Evolutionary conservation across 805 yeast genomes (phyloP).

Genomic region (Saccharomycopsis sp.): DNA sequence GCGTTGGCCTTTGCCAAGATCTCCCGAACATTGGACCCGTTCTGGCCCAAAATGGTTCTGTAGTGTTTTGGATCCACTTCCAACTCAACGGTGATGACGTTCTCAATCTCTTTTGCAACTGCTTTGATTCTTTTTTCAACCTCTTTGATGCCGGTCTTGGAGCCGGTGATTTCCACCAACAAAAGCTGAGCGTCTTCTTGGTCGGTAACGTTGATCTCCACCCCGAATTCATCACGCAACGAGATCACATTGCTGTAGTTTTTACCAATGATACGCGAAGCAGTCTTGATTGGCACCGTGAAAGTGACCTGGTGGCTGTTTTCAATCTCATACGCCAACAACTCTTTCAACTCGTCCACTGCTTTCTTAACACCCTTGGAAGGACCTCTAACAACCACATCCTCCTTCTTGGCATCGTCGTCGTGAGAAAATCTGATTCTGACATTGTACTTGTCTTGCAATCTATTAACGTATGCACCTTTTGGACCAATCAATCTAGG

Average conservation of each 20-base stretch:
- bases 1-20: conserved; percentile 78
- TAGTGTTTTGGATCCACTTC: conserved; percentile 69
- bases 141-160: conserved; percentile 61
- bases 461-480: conserved; percentile 72
- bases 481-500: conserved; percentile 74
- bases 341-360: conserved; percentile 72
- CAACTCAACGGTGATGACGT: conserved; percentile 46
- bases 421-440: conserved; percentile 64
- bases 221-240: conserved; percentile 53
- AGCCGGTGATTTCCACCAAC: conserved; percentile 66
- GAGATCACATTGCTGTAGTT: conserved; percentile 76
- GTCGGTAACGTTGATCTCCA: conserved; percentile 40
- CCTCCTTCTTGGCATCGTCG: conserved; percentile 43
- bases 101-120: conserved; percentile 58
- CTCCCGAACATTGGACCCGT: conserved; percentile 64
- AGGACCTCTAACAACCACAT: conserved; percentile 70
- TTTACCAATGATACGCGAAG: conserved; percentile 84
- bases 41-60: conserved; percentile 67
- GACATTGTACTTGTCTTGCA: conserved; percentile 83
- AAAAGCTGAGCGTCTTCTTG: conserved; percentile 40
- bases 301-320: conserved; percentile 65
- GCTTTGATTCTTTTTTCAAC: conserved; percentile 57
- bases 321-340: conserved; percentile 78
- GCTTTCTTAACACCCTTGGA: conserved; percentile 82
- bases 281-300: conserved; percentile 60